These are phyloP conservation scores for Hondaea fermentalgiana DNA, from an alignment of 108 stramenopile genomes.

Conservation along the genomic window DNA sequence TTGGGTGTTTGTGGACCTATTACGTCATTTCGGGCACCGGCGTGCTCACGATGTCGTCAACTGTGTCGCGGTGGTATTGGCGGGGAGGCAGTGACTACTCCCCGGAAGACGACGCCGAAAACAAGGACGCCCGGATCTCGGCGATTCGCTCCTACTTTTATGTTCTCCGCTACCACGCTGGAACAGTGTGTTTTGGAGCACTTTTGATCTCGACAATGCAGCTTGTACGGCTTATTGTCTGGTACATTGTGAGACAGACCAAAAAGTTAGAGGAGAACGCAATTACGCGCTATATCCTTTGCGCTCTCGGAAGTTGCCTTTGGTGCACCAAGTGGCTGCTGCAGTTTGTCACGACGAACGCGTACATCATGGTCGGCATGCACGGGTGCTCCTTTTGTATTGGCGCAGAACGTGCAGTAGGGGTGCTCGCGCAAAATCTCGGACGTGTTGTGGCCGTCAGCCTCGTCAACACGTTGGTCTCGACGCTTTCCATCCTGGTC, in stretches of 20 bases:
- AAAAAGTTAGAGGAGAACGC: background rate
- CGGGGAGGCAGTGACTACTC: background rate
- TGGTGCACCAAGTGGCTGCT: background rate
- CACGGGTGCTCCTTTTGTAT: background rate
- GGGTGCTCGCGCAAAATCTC: background rate
- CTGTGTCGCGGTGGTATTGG: background rate
- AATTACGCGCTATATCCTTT: background rate
- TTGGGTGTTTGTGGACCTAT: background rate
- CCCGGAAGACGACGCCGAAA: background rate
- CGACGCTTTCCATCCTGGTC: background rate
- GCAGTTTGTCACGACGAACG: background rate
- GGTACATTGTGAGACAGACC: background rate
- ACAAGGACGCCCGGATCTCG: background rate
- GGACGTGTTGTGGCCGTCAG: background rate
- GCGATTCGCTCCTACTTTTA: background rate
- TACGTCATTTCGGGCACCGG: background rate
- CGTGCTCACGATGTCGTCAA: background rate
- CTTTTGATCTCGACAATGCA: background rate
- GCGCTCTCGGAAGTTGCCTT: background rate
- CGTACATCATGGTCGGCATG: slow-evolving; percentile 2
- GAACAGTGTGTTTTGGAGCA: background rate
- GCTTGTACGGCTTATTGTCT: background rate
- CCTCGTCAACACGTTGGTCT: background rate
- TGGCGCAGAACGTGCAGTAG: background rate
- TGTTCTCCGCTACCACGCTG: background rate